Percentiles rank a stretch among this genome's conserved stretches.
Conservation (phyloP, 441 rosid species). For the Pelargonium citronellum region DNA sequence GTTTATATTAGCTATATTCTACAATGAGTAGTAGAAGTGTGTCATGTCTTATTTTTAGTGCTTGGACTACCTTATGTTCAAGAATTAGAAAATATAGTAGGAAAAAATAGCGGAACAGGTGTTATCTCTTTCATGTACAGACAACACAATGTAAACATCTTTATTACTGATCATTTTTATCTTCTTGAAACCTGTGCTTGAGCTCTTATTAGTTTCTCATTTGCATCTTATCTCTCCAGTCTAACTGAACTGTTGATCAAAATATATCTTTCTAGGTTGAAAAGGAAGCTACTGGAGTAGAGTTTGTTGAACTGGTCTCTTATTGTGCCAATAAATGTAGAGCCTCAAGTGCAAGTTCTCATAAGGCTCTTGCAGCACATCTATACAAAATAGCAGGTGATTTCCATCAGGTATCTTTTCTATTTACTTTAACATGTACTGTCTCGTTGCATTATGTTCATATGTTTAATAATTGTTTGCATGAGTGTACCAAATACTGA, state of each 20-base stretch:
- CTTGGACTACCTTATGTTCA: not conserved
- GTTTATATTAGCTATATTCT: not conserved
- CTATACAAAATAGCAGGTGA: constrained; percentile 42
- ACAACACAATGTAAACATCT: not conserved
- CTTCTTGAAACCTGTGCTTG: not conserved
- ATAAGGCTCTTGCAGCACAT: constrained; percentile 43
- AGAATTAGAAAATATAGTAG: not conserved
- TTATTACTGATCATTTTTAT: not conserved
- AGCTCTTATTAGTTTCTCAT: not conserved
- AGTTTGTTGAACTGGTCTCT: constrained; percentile 58
- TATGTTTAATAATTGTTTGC: constrained; percentile 18
- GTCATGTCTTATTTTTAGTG: not conserved
- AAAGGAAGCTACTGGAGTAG: constrained; percentile 31
- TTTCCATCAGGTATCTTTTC: constrained; percentile 47
- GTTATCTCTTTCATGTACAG: not conserved
- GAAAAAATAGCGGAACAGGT: not conserved
- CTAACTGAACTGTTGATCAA: constrained; percentile 11
- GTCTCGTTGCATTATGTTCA: constrained; percentile 11
- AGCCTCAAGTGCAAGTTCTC: constrained; percentile 31
- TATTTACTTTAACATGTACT: constrained; percentile 18
- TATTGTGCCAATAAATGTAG: constrained; percentile 68
- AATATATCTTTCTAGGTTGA: constrained; percentile 43
- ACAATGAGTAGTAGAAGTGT: not conserved
- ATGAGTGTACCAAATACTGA: constrained; percentile 18
- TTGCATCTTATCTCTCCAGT: not conserved